Percentiles rank a stretch among this genome's conserved stretches.
Conservation (phyloP, 1,284 basidiomycete genomes). For the Ceratobasidium sp. region DNA sequence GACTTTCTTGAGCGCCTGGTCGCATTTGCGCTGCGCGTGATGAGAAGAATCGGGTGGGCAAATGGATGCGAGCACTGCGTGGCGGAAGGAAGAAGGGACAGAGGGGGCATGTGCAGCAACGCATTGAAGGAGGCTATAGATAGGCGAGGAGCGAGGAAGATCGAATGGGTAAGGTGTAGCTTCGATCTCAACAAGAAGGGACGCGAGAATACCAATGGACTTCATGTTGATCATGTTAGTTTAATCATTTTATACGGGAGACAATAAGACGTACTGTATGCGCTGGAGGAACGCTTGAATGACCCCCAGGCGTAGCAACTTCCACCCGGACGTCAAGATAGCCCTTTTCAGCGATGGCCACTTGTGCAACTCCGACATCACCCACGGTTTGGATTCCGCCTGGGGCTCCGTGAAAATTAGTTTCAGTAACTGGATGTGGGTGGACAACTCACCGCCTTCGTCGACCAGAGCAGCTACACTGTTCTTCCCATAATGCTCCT, state of each 20-base stretch:
- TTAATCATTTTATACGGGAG: not conserved
- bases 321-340: slow-evolving; percentile 44
- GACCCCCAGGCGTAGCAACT: slow-evolving; percentile 46
- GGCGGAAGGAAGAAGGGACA: slow-evolving; percentile 54
- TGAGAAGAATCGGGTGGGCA: slow-evolving; percentile 2
- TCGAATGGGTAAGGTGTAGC: slow-evolving; percentile 55
- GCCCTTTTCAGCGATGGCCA: slow-evolving; percentile 58
- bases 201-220: slow-evolving; percentile 65
- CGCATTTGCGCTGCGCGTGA: slow-evolving; percentile 46
- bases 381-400: slow-evolving; percentile 48
- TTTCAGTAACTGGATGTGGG: not conserved
- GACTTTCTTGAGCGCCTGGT: slow-evolving; percentile 55
- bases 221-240: not conserved
- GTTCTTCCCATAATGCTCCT: slow-evolving; percentile 51
- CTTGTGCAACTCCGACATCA: slow-evolving; percentile 52
- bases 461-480: slow-evolving; percentile 55
- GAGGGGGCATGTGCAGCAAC: slow-evolving; percentile 58
- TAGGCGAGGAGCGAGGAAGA: slow-evolving; percentile 53
- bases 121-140: slow-evolving; percentile 54
- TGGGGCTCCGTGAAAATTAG: slow-evolving; percentile 45
- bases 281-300: slow-evolving; percentile 45
- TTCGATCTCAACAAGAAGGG: slow-evolving; percentile 63
- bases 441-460: slow-evolving; percentile 47
- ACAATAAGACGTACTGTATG: slow-evolving; percentile 31
- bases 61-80: slow-evolving; percentile 23